These are phyloP conservation scores for Jackrogersella multiformis DNA, from an alignment of 495 filamentous ascomycete genomes.

Conservation along the genomic window DNA sequence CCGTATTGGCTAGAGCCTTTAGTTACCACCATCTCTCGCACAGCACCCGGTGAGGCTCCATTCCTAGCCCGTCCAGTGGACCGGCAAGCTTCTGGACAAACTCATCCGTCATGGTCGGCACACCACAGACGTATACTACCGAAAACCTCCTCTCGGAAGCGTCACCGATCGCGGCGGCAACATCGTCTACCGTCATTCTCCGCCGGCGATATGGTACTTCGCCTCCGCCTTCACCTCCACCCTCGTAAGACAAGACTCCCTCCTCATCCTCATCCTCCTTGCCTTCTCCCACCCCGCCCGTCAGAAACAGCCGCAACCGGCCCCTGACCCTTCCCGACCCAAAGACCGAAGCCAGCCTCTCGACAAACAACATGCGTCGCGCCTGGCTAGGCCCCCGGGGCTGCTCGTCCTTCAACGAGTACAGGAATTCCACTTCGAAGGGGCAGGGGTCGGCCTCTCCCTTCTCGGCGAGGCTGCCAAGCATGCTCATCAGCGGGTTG, in stretches of 20 bases:
- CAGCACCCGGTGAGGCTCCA: slow-evolving; percentile 67
- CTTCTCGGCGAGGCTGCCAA: slow-evolving; percentile 48
- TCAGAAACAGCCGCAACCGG: slow-evolving; percentile 49
- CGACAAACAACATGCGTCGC: slow-evolving; percentile 54
- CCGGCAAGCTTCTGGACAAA: slow-evolving; percentile 66
- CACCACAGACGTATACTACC: slow-evolving; percentile 82
- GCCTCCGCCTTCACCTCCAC: slow-evolving; percentile 9
- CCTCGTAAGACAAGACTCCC: slow-evolving; percentile 32
- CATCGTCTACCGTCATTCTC: slow-evolving; percentile 62
- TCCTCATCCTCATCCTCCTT: slow-evolving; percentile 22
- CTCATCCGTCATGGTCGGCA: slow-evolving; percentile 81
- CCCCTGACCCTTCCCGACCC: slow-evolving; percentile 41
- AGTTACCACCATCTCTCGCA: slow-evolving; percentile 90
- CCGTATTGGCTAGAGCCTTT: not conserved
- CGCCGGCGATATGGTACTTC: slow-evolving; percentile 54
- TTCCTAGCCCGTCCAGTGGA: slow-evolving; percentile 55
- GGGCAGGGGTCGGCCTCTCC: not conserved
- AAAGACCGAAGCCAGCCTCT: slow-evolving; percentile 52
- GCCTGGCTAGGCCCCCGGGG: slow-evolving; percentile 6
- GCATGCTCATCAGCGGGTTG: slow-evolving; percentile 69
- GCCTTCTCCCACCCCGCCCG: slow-evolving; percentile 16
- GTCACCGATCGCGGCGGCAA: slow-evolving; percentile 58
- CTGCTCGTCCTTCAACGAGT: slow-evolving; percentile 50
- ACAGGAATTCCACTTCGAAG: slow-evolving; percentile 50
- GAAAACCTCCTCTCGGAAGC: slow-evolving; percentile 56